phyloP scores from a whole-genome alignment of 495 filamentous ascomycete species.

The Chaetomium cochliodes region DNA sequence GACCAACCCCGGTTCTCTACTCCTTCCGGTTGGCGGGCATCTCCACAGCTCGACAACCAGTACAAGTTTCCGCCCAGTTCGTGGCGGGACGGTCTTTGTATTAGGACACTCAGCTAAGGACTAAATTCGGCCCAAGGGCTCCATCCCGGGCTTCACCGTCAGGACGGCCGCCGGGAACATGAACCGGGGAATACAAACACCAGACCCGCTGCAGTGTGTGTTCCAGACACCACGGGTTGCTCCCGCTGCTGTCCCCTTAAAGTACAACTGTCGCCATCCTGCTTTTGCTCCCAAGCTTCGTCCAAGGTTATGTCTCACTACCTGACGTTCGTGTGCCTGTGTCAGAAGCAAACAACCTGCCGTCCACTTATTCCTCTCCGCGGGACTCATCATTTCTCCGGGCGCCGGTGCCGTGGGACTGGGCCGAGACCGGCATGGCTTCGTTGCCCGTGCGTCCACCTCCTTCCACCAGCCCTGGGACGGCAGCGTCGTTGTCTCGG shows the following conservation, averaged over 20 bases:
- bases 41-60: neutral
- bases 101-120: conserved; percentile 6
- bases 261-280: conserved; percentile 32
- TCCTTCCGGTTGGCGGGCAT: conserved; percentile 4
- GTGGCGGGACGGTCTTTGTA: conserved; percentile 18
- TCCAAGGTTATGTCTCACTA: conserved; percentile 36
- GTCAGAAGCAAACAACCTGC: conserved; percentile 28
- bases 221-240: conserved; percentile 37
- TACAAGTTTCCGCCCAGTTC: conserved; percentile 8
- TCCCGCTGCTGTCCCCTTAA: conserved; percentile 30
- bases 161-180: conserved; percentile 25
- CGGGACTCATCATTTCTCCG: conserved; percentile 15
- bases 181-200: conserved; percentile 36
- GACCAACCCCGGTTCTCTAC: neutral
- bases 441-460: conserved; percentile 1
- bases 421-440: conserved; percentile 18
- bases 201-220: conserved; percentile 30
- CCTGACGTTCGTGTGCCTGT: conserved; percentile 27
- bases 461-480: neutral
- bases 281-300: conserved; percentile 9
- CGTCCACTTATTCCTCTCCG: conserved; percentile 18
- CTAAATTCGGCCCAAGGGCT: neutral
- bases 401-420: conserved; percentile 26
- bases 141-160: conserved; percentile 10
- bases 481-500: neutral